Conservation (phyloP, 352 stramenopile species). For the Pelagophyceae sp. region DNA sequence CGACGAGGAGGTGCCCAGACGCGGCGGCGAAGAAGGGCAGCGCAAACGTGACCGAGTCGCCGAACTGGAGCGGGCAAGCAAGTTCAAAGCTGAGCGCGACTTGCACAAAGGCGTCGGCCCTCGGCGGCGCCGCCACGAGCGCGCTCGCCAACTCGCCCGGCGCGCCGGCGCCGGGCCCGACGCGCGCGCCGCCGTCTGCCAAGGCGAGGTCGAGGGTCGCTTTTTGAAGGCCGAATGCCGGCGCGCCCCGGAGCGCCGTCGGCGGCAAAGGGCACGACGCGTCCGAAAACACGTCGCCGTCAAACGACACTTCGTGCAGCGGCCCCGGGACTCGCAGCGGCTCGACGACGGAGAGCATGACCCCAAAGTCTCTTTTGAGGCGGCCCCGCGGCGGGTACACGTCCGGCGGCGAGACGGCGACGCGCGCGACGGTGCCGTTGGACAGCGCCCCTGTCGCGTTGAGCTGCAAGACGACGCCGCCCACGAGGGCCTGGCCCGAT, state of each 20-base stretch:
- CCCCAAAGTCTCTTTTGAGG: background rate
- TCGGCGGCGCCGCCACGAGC: background rate
- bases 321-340: background rate
- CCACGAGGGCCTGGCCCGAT: background rate
- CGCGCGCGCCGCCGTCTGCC: background rate
- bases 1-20: background rate
- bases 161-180: background rate
- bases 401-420: background rate
- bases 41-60: background rate
- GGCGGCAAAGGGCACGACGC: constrained; percentile 3
- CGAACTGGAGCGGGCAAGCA: background rate
- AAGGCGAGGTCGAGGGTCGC: background rate
- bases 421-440: background rate
- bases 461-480: background rate
- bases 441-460: background rate
- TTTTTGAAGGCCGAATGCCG: background rate
- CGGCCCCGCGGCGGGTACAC: background rate
- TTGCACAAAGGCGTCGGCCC: background rate
- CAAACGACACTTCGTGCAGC: background rate
- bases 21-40: constrained; percentile 2
- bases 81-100: background rate
- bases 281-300: too few species aligned
- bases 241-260: background rate
- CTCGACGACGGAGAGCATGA: background rate
- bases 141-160: background rate